These are phyloP conservation scores for Lobosporangium transversale DNA, from an alignment of 192 early-diverging fungal genomes.

Conservation along the genomic window DNA sequence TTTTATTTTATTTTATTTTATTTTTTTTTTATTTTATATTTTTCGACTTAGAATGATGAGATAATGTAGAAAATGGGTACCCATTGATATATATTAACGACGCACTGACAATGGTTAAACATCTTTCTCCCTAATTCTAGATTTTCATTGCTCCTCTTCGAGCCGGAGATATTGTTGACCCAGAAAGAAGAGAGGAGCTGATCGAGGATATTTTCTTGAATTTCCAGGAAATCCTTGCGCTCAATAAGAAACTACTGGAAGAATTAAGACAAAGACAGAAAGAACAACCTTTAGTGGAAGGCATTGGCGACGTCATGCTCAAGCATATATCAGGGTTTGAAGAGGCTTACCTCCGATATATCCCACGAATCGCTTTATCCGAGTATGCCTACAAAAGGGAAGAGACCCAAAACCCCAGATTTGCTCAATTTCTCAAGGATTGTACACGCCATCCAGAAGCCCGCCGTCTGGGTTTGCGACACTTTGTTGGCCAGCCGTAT, in stretches of 20 bases:
- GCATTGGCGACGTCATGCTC: constrained; percentile 87
- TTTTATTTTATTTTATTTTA: not conserved
- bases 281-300: constrained; percentile 72
- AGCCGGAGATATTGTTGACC: constrained; percentile 67
- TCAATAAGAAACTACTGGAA: constrained; percentile 69
- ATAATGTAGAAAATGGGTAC: not conserved
- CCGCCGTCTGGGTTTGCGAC: constrained; percentile 83
- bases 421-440: constrained; percentile 82
- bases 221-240: constrained; percentile 65
- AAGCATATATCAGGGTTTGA: constrained; percentile 74
- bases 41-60: not conserved
- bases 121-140: too few species aligned
- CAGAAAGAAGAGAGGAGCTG: constrained; percentile 71
- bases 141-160: constrained; percentile 71
- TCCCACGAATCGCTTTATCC: constrained; percentile 80
- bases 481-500: constrained; percentile 87
- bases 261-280: constrained; percentile 73
- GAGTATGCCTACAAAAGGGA: constrained; percentile 86
- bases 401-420: constrained; percentile 68
- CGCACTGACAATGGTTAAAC: not conserved
- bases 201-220: constrained; percentile 83
- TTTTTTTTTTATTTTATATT: constrained; percentile 11
- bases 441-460: constrained; percentile 74
- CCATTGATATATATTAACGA: not conserved
- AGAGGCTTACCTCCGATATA: constrained; percentile 80